Base-by-base conservation (phyloP, 805 yeast species). In the Candida silvicultrix region DNA sequence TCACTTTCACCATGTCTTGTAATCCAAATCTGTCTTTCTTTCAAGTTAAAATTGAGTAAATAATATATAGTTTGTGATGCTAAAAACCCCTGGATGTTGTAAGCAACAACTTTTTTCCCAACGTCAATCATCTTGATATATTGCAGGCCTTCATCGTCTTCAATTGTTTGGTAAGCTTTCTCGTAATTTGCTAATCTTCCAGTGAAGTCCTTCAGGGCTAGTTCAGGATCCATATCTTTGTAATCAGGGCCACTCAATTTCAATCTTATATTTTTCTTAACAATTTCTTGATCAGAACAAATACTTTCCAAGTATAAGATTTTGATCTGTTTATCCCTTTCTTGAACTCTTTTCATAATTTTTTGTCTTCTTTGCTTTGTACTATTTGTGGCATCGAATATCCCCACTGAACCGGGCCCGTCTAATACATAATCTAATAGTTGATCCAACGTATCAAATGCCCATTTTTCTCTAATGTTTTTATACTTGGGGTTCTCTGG, bases 91-190 rank as follows among this genome's bases (percentile, higher is more conserved):
- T 87, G 87, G 47, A 92, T 86, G 59, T 90, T 89, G 63, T 84
- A 90, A 31, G 96, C 88, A 44, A 92, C 95, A 36, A 92, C 89
- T 63, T 92, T 94, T 57, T 87, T 81, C 8, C 99, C 98, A 11
- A 90, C 97, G 63, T 92, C 92, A 46, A 92, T 89, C 95, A 92
- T 89, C 64, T 92, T 89, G 53, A 90, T 87, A 58, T 89, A 94
- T 62, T 88, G 97, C 36, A 84, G 69, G 40, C 73, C 69, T 55
- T 85, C 92, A 18, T 72, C 77, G 40, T 87, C 95, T 52, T 85
- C 95, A 34, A 92, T 83, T 1, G 97, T 85, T 64, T 94, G 90
- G 65, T 92, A 92, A 1, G 92, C 97, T 62, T 75, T 78, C 61
- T 89, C 92, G 63, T 92, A 92, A 60, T 92, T 92, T 34, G 72